Evolutionary conservation across 768 basidiomycete species (phyloP).

Genomic region (Fomitopsis serialis): DNA sequence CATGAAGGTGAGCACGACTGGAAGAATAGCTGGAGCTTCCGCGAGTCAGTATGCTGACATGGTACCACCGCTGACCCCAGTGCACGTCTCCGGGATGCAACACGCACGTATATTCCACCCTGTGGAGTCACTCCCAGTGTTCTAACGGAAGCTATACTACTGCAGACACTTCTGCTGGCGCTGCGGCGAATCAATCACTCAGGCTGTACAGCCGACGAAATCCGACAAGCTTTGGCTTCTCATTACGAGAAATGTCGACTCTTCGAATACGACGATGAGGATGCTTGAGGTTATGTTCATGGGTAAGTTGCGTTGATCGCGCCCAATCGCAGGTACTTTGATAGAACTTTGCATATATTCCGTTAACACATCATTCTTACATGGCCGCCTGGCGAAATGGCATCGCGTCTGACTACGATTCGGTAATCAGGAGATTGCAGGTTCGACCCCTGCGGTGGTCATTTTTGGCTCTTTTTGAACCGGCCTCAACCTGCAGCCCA

Average conservation of each 20-base stretch:
- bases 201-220: constrained; percentile 18
- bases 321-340: too few relatives aligned
- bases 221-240: constrained; percentile 13
- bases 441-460: constrained; percentile 91
- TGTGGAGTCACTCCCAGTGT: not conserved
- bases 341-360: too few relatives aligned
- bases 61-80: constrained; percentile 13
- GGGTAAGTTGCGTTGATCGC: too few relatives aligned
- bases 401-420: constrained; percentile 90
- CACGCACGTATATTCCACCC: constrained; percentile 18
- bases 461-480: constrained; percentile 15
- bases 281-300: too few relatives aligned
- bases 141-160: too few relatives aligned
- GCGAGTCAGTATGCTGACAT: not conserved
- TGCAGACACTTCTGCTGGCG: constrained; percentile 32
- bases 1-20: constrained; percentile 25
- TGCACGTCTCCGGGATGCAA: constrained; percentile 29
- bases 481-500: too few relatives aligned
- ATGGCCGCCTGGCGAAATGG: constrained; percentile 89
- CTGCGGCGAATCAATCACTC: constrained; percentile 26
- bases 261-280: too few relatives aligned
- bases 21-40: too few relatives aligned
- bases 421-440: constrained; percentile 81
- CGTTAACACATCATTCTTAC: too few relatives aligned
- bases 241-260: constrained; percentile 25